Evolutionary conservation across 2,329 filamentous ascomycete genomes (phyloP).

Genomic region (Lasiodiplodia citricola): DNA sequence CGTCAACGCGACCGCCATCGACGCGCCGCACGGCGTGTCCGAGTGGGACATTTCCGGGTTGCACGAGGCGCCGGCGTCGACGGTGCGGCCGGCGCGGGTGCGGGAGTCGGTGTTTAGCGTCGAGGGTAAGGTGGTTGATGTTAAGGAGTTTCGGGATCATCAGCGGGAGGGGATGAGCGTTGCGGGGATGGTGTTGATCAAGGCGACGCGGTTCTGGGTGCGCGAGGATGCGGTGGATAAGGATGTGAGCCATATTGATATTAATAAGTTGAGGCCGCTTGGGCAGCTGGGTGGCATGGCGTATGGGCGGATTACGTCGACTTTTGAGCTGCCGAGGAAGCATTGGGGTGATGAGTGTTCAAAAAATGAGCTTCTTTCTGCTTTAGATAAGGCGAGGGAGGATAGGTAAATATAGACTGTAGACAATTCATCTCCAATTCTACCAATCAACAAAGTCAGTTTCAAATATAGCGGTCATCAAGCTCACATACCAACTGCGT

Average conservation of each 20-base stretch:
- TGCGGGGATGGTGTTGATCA: slow-evolving; percentile 65
- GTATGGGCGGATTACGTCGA: slow-evolving; percentile 58
- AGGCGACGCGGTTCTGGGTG: slow-evolving; percentile 83
- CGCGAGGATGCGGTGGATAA: slow-evolving; percentile 81
- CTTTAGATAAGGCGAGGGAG: background rate
- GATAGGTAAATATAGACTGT: background rate
- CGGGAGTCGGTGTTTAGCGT: slow-evolving; percentile 78
- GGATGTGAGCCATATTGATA: slow-evolving; percentile 72
- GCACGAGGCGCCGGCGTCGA: slow-evolving; percentile 66
- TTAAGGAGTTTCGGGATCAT: slow-evolving; percentile 68
- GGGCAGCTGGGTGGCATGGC: slow-evolving; percentile 80
- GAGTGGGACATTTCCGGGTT: slow-evolving; percentile 80
- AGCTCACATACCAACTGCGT: no score
- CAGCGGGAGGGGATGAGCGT: slow-evolving; percentile 67
- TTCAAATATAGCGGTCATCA: no score
- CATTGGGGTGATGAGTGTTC: background rate
- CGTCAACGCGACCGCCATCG: slow-evolving; percentile 75
- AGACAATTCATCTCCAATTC: no score
- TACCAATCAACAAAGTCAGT: no score
- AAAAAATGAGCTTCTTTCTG: background rate
- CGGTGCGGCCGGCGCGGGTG: slow-evolving; percentile 71
- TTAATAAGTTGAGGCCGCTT: slow-evolving; percentile 72
- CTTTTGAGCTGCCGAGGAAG: slow-evolving; percentile 30
- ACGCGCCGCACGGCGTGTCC: slow-evolving; percentile 73
- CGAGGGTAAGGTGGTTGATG: slow-evolving; percentile 74